A percentile compares a stretch with the other conserved stretches of the same genome.
Conservation (phyloP, 148 eudicot species). For the Camellia granthamiana region DNA sequence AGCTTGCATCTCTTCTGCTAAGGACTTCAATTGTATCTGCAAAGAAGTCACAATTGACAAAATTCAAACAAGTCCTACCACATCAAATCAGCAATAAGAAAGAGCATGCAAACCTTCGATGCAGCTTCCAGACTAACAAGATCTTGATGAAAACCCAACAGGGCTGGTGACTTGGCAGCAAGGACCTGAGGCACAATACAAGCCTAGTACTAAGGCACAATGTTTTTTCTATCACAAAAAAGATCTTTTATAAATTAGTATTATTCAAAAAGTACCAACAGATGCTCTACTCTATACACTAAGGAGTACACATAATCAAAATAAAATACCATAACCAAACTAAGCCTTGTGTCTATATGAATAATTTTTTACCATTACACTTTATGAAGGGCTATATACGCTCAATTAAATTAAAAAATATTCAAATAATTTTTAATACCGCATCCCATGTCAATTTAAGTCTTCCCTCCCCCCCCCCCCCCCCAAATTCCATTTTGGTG, state of each 20-base stretch:
- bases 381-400: too few species aligned
- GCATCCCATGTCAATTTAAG: too few species aligned
- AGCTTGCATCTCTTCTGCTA: slow-evolving; percentile 99
- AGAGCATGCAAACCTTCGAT: slow-evolving; percentile 56
- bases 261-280: neutral
- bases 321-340: neutral
- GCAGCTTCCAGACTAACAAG: slow-evolving; percentile 78
- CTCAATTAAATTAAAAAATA: too few species aligned
- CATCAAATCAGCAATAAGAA: slow-evolving; percentile 4
- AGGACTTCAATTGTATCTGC: slow-evolving; percentile 95
- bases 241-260: neutral
- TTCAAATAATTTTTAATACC: too few species aligned
- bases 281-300: neutral
- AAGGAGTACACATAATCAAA: neutral
- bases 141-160: slow-evolving; percentile 75
- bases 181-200: slow-evolving; percentile 42
- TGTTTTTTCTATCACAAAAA: neutral
- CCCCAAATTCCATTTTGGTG: too few species aligned
- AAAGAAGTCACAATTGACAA: slow-evolving; percentile 11
- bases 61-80: neutral
- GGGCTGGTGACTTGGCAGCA: slow-evolving; percentile 63
- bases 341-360: too few species aligned
- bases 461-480: too few species aligned
- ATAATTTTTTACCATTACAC: too few species aligned
- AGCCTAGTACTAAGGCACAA: neutral